phyloP scores from a whole-genome alignment of 108 stramenopile species.

The Cyclotella choctawhatcheeana region DNA sequence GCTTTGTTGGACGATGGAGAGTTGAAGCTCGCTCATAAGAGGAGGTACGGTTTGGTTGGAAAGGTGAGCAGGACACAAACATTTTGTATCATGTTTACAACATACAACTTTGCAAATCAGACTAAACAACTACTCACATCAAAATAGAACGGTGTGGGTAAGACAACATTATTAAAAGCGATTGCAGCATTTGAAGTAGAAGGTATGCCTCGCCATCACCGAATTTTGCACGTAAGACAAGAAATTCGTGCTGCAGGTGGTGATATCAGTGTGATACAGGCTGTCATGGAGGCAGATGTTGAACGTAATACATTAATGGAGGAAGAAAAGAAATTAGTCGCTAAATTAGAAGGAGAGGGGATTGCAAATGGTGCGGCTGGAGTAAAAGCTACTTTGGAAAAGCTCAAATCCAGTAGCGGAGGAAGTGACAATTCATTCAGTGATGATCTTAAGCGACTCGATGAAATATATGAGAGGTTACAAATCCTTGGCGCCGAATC shows the following conservation, averaged over 20 bases:
- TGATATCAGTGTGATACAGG: constrained; percentile 91
- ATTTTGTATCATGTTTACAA: too few relatives aligned
- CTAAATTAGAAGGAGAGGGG: constrained; percentile 60
- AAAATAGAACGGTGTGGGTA: too few relatives aligned
- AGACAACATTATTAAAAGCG: constrained; percentile 94
- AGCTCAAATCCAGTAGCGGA: constrained; percentile 50
- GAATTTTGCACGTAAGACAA: constrained; percentile 97
- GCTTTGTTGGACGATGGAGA: constrained; percentile 88
- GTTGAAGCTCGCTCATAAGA: constrained; percentile 91
- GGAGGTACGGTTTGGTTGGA: constrained; percentile 71
- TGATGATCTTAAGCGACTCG: constrained; percentile 77
- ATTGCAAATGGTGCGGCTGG: constrained; percentile 31
- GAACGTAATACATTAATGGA: constrained; percentile 82
- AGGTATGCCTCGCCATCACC: constrained; percentile 92
- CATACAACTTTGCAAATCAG: too few relatives aligned
- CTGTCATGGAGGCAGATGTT: constrained; percentile 95
- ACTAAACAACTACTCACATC: too few relatives aligned
- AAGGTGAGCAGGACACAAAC: too few relatives aligned
- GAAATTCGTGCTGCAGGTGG: constrained; percentile 76
- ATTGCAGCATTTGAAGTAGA: constrained; percentile 93
- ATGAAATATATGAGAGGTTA: constrained; percentile 93
- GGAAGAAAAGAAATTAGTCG: constrained; percentile 74
- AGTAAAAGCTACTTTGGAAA: constrained; percentile 60
- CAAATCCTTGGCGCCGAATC: constrained; percentile 96
- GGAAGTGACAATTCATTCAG: constrained; percentile 62